A percentile compares a stretch with the other conserved stretches of the same genome.
Conservation (phyloP, 2,329 filamentous ascomycete species). For the Fonsecaea pedrosoi region DNA sequence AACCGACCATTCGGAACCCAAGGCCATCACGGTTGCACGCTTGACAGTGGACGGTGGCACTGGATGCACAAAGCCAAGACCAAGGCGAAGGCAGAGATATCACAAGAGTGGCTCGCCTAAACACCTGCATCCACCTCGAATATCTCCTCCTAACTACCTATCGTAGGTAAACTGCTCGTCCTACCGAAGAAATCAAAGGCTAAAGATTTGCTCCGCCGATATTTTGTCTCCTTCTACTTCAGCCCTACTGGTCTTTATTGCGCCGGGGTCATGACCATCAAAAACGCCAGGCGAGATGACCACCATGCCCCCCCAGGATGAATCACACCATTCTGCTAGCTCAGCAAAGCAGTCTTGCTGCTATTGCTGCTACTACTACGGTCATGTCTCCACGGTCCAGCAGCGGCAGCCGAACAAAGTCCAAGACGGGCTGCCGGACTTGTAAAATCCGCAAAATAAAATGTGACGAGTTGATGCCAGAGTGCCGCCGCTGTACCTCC, state of each 20-base stretch:
- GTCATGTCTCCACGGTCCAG: not conserved
- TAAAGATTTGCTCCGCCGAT: no score
- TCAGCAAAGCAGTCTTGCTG: no score
- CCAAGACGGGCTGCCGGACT: conserved; percentile 12
- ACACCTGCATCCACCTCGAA: not conserved
- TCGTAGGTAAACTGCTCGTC: no score
- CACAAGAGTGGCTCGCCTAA: not conserved
- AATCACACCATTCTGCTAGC: not conserved
- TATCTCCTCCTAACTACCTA: not conserved
- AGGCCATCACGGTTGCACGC: not conserved
- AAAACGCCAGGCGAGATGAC: not conserved
- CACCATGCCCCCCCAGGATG: not conserved
- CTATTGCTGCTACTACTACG: not conserved
- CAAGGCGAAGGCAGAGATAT: not conserved
- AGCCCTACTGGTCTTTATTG: no score
- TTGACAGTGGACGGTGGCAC: no score
- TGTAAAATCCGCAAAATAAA: conserved; percentile 44
- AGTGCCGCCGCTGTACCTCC: conserved; percentile 47
- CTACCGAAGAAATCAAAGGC: no score
- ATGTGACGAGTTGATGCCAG: conserved; percentile 50
- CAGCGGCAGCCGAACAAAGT: conserved; percentile 4
- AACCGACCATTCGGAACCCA: conserved; percentile 4
- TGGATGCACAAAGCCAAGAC: no score
- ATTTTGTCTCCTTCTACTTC: no score
- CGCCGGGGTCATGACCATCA: not conserved